Evolutionary conservation across 2,329 filamentous ascomycete species (phyloP).

Genomic region (Diaporthe batatas): DNA sequence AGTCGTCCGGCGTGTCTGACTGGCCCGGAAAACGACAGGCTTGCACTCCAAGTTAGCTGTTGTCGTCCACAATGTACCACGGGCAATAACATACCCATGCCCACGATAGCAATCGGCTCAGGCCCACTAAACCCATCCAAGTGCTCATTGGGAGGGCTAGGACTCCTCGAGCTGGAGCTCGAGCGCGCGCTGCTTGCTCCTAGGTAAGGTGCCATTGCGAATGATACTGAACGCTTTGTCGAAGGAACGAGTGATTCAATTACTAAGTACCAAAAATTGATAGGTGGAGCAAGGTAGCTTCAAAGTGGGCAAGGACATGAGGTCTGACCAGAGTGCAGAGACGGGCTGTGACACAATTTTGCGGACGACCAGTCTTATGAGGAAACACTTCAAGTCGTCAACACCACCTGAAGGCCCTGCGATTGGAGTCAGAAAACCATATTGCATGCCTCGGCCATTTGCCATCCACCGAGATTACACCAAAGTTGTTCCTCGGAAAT

Average conservation of each 20-base stretch:
- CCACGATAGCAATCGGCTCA: constrained; percentile 22
- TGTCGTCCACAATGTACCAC: no score
- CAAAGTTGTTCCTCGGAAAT: no score
- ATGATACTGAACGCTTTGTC: not conserved
- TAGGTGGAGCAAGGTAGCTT: no score
- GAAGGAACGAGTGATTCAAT: not conserved
- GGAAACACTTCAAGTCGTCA: not conserved
- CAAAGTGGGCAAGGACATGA: constrained; percentile 7
- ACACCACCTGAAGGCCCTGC: not conserved
- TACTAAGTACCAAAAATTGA: not conserved
- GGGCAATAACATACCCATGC: constrained; percentile 7
- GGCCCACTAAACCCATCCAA: constrained; percentile 45
- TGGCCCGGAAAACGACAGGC: constrained; percentile 25
- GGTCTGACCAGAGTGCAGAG: not conserved
- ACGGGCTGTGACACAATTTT: not conserved
- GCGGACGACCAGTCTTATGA: constrained; percentile 11
- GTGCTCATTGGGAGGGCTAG: constrained; percentile 70
- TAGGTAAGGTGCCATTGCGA: constrained; percentile 1
- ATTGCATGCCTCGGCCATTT: not conserved
- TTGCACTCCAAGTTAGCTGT: not conserved
- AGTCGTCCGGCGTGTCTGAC: constrained; percentile 1
- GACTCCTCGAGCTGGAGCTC: constrained; percentile 76
- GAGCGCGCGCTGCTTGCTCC: constrained; percentile 46
- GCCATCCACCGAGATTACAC: no score
- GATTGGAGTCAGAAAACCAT: not conserved